Base-by-base conservation (phyloP, 2,329 filamentous ascomycete genomes). In the Lachnum nothofagi region DNA sequence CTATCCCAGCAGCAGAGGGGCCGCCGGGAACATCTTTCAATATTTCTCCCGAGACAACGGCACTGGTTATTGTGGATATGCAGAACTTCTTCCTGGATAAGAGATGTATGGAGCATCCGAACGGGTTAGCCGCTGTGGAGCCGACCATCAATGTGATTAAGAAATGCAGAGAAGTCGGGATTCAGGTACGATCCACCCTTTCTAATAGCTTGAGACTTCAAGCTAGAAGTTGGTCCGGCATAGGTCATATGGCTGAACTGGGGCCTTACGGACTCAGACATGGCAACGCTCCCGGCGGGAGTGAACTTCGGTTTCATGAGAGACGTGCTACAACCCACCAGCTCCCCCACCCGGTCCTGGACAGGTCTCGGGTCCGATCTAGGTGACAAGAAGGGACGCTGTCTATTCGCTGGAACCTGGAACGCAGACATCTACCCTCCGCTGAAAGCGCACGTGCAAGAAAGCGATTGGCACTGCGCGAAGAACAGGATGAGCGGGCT, bases 401-500 rank as follows among this genome's bases (percentile, higher is more conserved):
- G 75, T 20, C 67, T 83, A 23, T 72, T 79, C 63, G 66, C 72
- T 1, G 74, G 71, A n/a, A 67, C 68, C 8, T 82, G 79, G 79
- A 83, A 82, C 62, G 70, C 76, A 22, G 70, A 65, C 3, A 64
- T 82, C 7, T 77, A 75, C 53, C 67, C 67, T 7, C 68, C 73
- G 9, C 66, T 81, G 19, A 66, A 69, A 27, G 61, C 52, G 6
- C 61, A 67, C 16, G 70, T 71, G 41, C 50, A 65, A 27, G 55
- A 66, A 42, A 64, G 64, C 6, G 78, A 83, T 58, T 64, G 77
- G 8, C 72, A 70, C 60, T 72, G 78, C 51, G 65, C 76, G 57
- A 83, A 83, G 67, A 76, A 80, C 55, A 69, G 79, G 17, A 76
- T 81, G 68, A 78, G 74, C 17, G 80, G 77, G 2, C 65, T 83